Conservation (phyloP, 352 stramenopile species). For the Phytopythium boreale region DNA sequence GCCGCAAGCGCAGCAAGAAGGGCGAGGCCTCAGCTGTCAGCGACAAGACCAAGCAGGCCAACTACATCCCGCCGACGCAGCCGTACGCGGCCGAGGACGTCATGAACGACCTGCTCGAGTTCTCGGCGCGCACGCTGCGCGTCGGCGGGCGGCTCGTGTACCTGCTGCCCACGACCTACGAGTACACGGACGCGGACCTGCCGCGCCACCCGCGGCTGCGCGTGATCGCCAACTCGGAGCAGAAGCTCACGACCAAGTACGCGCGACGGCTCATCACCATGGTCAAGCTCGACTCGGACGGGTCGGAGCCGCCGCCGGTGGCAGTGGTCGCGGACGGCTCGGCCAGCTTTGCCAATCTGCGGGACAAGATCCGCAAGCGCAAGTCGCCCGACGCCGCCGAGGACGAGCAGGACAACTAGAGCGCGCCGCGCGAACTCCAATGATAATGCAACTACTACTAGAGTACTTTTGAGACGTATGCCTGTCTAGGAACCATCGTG, state of each 20-base stretch:
- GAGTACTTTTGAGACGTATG: background rate
- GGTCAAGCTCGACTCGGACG: conserved; percentile 47
- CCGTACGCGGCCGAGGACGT: conserved; percentile 96
- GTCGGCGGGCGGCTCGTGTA: conserved; percentile 85
- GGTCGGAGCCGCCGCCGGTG: conserved; percentile 5
- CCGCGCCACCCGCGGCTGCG: conserved; percentile 67
- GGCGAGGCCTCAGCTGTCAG: conserved; percentile 33
- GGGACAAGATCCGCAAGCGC: conserved; percentile 72
- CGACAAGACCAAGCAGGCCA: conserved; percentile 74
- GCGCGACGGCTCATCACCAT: conserved; percentile 86
- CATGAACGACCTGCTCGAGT: conserved; percentile 95
- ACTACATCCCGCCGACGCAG: conserved; percentile 95
- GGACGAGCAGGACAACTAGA: conserved; percentile 9
- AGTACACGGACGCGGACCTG: conserved; percentile 79
- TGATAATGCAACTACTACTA: background rate
- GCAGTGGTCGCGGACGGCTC: conserved; percentile 24
- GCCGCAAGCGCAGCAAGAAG: conserved; percentile 49
- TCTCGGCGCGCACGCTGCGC: conserved; percentile 74
- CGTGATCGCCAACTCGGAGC: conserved; percentile 76
- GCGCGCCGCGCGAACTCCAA: background rate
- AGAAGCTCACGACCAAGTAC: conserved; percentile 85
- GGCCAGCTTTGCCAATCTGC: conserved; percentile 66
- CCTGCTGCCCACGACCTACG: conserved; percentile 78
- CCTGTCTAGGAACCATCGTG: too few species aligned
- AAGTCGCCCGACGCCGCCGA: conserved; percentile 41